Evolutionary conservation across 345 rosid species (phyloP).

Genomic region (Boechera stricta): DNA sequence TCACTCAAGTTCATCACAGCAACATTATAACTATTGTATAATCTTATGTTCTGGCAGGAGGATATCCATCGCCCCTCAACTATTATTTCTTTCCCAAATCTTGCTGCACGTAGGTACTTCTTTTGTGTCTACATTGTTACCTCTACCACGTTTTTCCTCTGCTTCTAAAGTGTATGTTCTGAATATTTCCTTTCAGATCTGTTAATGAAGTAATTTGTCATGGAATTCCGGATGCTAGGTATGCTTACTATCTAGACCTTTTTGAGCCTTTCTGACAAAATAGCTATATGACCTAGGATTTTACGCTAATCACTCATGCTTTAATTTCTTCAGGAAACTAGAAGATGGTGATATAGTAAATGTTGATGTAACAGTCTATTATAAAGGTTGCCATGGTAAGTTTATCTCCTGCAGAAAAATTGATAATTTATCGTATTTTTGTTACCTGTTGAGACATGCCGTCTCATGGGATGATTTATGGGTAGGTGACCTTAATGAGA

Average conservation of each 20-base stretch:
- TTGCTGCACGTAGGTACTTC: conserved; percentile 98
- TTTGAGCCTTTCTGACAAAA: neutral
- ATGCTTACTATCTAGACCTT: conserved; percentile 12
- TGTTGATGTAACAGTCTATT: conserved; percentile 83
- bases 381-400: conserved; percentile 95
- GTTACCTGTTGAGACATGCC: neutral
- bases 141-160: conserved; percentile 24
- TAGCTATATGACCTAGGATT: neutral
- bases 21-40: neutral
- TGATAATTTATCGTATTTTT: neutral
- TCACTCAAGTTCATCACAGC: neutral
- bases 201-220: conserved; percentile 98
- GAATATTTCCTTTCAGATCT: conserved; percentile 63
- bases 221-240: conserved; percentile 99
- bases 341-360: conserved; percentile 97
- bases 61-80: conserved; percentile 96
- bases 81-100: conserved; percentile 96
- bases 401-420: conserved; percentile 8
- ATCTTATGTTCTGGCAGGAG: conserved; percentile 61
- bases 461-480: conserved; percentile 26
- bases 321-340: conserved; percentile 63
- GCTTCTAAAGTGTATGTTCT: conserved; percentile 21
- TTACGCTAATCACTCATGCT: conserved; percentile 14
- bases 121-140: conserved; percentile 35
- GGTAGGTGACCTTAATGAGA: conserved; percentile 95